A percentile compares a stretch with the other conserved stretches of the same genome.
These are phyloP conservation scores for Pueraria montana DNA, from an alignment of 306 rosid genomes.

Conservation along the genomic window DNA sequence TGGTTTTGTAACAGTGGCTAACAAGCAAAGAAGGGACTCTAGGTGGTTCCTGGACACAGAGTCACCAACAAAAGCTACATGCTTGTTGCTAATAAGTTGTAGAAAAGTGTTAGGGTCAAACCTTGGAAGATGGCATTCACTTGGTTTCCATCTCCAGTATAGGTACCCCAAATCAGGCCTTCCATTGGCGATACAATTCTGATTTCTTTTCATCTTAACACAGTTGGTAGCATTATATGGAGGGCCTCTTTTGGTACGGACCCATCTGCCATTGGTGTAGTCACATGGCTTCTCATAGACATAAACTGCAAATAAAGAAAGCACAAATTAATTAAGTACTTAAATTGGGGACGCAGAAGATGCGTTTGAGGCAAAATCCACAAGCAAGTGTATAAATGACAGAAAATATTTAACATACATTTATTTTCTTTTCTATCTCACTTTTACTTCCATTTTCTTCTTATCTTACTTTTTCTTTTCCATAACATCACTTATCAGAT, in stretches of 20 bases:
- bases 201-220: too few species aligned
- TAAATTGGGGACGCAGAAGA: too few species aligned
- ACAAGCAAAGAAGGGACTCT: constrained; percentile 79
- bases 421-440: too few species aligned
- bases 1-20: constrained; percentile 62
- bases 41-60: constrained; percentile 83
- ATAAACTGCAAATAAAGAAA: constrained; percentile 13
- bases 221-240: constrained; percentile 69
- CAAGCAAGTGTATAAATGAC: neutral
- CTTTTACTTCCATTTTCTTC: too few species aligned
- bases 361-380: neutral
- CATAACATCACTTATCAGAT: too few species aligned
- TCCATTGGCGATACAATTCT: too few species aligned
- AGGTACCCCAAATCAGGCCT: constrained; percentile 63
- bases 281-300: constrained; percentile 60
- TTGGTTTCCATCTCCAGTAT: constrained; percentile 80
- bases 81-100: constrained; percentile 59
- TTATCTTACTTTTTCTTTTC: too few species aligned
- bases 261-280: constrained; percentile 74
- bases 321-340: neutral
- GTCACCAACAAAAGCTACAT: constrained; percentile 80
- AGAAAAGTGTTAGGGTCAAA: constrained; percentile 74
- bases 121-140: constrained; percentile 66
- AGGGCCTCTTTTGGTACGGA: constrained; percentile 56
- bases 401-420: too few species aligned